phyloP scores from a whole-genome alignment of 2,329 filamentous ascomycete genomes.

The Cordyceps fumosorosea region DNA sequence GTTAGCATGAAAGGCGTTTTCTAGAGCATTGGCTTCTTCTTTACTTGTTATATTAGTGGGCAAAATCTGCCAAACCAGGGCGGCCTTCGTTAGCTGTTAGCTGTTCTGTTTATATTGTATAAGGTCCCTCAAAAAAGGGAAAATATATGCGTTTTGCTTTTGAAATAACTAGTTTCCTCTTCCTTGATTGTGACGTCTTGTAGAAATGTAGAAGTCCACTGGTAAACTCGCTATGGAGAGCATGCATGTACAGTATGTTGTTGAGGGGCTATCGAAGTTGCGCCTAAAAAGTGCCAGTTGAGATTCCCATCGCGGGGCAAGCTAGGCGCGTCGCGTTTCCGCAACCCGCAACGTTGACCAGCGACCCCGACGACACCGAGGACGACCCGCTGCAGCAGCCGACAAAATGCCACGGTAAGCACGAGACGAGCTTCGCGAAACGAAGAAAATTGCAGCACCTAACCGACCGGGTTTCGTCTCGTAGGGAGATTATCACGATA shows the following conservation, averaged over 20 bases:
- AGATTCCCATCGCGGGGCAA: slow-evolving; percentile 8
- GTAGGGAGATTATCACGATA: slow-evolving; percentile 96
- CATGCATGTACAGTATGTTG: neutral
- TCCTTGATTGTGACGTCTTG: neutral
- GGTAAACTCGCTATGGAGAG: neutral
- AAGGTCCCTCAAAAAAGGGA: neutral
- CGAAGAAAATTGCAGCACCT: neutral
- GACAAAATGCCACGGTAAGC: slow-evolving; percentile 23
- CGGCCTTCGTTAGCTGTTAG: neutral
- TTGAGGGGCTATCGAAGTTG: neutral
- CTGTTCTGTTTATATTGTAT: slow-evolving; percentile 10
- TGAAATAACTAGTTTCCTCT: neutral
- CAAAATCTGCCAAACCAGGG: slow-evolving; percentile 7
- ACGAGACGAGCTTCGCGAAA: neutral
- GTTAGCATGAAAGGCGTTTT: slow-evolving; percentile 13
- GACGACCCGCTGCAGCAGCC: neutral
- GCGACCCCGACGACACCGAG: neutral
- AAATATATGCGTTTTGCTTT: slow-evolving; percentile 6
- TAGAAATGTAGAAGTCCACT: neutral
- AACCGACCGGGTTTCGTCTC: neutral
- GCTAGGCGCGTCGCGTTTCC: slow-evolving; percentile 9
- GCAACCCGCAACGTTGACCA: neutral
- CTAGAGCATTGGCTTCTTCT: slow-evolving; percentile 9
- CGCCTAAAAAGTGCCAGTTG: neutral
- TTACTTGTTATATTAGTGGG: slow-evolving; percentile 8